A percentile compares a stretch with the other conserved stretches of the same genome.
phyloP scores from a whole-genome alignment of 768 basidiomycete species.

The Lactarius indigo region DNA sequence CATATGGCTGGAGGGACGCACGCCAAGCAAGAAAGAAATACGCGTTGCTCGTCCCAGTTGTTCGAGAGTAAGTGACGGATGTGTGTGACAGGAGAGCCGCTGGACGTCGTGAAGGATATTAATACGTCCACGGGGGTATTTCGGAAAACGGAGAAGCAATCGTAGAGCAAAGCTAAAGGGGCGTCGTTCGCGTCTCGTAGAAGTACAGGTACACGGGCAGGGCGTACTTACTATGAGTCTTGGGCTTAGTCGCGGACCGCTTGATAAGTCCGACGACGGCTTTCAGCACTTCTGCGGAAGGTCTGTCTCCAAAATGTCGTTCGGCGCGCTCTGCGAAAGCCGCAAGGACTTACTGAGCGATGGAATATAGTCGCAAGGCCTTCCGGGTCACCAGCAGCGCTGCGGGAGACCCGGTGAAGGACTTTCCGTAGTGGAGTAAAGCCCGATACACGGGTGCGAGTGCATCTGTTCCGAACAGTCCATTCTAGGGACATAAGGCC shows the following conservation, averaged over 20 bases:
- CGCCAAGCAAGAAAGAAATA: conserved; percentile 63
- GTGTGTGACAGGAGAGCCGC: conserved; percentile 35
- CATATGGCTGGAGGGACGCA: conserved; percentile 57
- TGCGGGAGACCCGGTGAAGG: background rate
- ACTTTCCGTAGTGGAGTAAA: conserved; percentile 7
- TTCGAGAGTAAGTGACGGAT: conserved; percentile 60
- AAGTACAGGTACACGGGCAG: background rate
- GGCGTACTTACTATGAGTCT: conserved; percentile 11
- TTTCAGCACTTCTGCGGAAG: conserved; percentile 17
- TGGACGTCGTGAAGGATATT: conserved; percentile 7
- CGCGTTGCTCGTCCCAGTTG: conserved; percentile 57
- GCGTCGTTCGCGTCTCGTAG: background rate
- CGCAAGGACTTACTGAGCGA: conserved; percentile 15
- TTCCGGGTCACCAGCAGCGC: conserved; percentile 17
- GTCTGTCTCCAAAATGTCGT: conserved; percentile 13
- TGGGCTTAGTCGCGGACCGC: conserved; percentile 3
- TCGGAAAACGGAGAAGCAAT: conserved; percentile 19
- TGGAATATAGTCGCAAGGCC: conserved; percentile 14
- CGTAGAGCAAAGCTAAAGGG: conserved; percentile 13
- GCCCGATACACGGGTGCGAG: conserved; percentile 4
- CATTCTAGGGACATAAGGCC: conserved; percentile 18
- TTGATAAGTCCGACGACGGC: conserved; percentile 17
- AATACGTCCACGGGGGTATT: conserved; percentile 17
- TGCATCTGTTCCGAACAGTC: conserved; percentile 13
- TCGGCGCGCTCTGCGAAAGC: background rate